Evolutionary conservation across 164 flowering plant species (phyloP), one percentile per base, ranked within the genome.

Genomic region (Malania oleifera): DNA sequence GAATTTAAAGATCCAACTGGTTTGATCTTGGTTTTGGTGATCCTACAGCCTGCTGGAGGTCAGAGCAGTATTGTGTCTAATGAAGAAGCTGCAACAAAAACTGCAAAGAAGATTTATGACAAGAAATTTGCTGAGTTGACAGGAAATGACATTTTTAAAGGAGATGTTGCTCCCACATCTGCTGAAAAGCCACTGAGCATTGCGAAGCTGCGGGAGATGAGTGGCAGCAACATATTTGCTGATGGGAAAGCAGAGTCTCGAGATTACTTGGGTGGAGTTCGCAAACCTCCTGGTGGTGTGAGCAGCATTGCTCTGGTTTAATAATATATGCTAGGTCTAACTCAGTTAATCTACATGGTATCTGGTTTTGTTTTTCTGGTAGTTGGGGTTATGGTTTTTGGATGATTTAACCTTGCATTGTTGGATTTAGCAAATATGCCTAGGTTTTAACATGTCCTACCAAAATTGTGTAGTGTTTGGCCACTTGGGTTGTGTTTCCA

Each of bases 271-370:
- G 96, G 97, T 8, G 97, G 97, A 5, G 92, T 88, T 24, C 97
- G 99, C 72, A 81, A 93, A 69, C 99, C 99, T 27, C 99, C 99
- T 5, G 99, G 97, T 54, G 99, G 99, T 0, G 95, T 85, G 60
- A 93, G 99, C 89, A 93, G 91, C 85, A 88, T 93, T 56, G 80
- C 96, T 11, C 64, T 93, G 76, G 86, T 93, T 69, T 93, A 70
- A 80, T n/a, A n/a, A n/a, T n/a, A n/a, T 66, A 40, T 51, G 40
- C 59, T 63, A 67, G 74, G 63, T 68, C 71, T 70, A 66, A 70
- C 76, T 46, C 57, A 9, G 25, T 47, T 66, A 29, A 53, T 57
- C 50, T 60, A 18, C 55, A 27, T 22, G 17, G 49, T 25, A 57
- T 45, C 63, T 64, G 54, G 65, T 55, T 65, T 34, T 35, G 26